Conservation (phyloP, 208 protist species). For the Leptomonas seymouri region DNA sequence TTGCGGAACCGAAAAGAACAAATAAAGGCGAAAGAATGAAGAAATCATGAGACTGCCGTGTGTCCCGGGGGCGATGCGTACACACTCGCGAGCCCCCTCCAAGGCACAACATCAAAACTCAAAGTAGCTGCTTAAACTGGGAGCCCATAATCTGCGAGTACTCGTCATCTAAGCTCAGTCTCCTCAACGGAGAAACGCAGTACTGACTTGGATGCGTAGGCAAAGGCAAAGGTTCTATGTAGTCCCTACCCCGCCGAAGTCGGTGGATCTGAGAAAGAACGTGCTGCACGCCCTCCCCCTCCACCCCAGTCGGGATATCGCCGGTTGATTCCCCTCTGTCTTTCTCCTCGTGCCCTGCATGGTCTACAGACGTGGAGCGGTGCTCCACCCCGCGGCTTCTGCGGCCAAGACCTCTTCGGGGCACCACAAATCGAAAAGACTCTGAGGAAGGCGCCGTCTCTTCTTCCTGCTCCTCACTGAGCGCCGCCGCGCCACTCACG, state of each 20-base stretch:
- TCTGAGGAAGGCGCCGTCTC: background rate
- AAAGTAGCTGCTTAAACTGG: constrained; percentile 6
- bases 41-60: too few species aligned
- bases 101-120: too few species aligned
- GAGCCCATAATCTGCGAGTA: constrained; percentile 12
- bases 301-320: background rate
- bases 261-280: background rate
- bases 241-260: too few species aligned
- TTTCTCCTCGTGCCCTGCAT: background rate
- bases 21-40: too few species aligned
- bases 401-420: background rate
- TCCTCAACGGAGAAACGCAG: background rate
- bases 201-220: background rate
- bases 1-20: too few species aligned
- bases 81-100: too few species aligned
- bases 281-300: background rate
- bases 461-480: background rate
- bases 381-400: background rate
- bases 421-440: constrained; percentile 14
- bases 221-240: background rate
- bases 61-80: too few species aligned
- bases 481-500: too few species aligned
- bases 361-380: constrained; percentile 1
- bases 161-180: constrained; percentile 3
- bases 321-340: background rate